A percentile compares a stretch with the other conserved stretches of the same genome.
These are phyloP conservation scores for Fraxinus pennsylvanica DNA, from an alignment of 257 asterid species.

Conservation along the genomic window DNA sequence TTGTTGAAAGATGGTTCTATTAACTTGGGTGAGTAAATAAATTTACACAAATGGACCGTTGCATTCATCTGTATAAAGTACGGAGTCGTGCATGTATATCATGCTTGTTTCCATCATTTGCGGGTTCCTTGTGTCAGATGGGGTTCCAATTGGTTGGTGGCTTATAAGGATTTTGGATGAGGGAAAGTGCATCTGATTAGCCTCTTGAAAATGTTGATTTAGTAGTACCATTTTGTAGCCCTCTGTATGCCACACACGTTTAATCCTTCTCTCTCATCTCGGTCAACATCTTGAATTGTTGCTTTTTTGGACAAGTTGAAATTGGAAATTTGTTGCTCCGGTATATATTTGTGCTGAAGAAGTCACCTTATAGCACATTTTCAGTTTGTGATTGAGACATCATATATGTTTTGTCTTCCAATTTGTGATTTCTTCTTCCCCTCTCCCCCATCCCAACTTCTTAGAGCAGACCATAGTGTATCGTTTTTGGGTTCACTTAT, in stretches of 20 bases:
- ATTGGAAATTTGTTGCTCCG: constrained; percentile 27
- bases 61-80: constrained; percentile 29
- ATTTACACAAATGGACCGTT: constrained; percentile 27
- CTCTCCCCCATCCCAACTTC: constrained; percentile 5
- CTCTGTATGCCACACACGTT: constrained; percentile 19
- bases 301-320: constrained; percentile 31
- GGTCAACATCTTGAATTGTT: constrained; percentile 26
- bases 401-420: neutral
- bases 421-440: neutral
- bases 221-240: constrained; percentile 32
- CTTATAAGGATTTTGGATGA: constrained; percentile 37
- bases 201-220: constrained; percentile 37
- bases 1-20: constrained; percentile 90
- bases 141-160: constrained; percentile 38
- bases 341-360: constrained; percentile 15
- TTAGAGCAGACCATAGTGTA: neutral
- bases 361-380: neutral
- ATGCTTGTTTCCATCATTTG: constrained; percentile 36
- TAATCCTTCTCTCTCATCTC: constrained; percentile 26
- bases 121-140: neutral
- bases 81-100: constrained; percentile 28
- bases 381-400: neutral
- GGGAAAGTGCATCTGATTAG: constrained; percentile 34
- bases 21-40: constrained; percentile 76
- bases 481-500: neutral